Conservation (phyloP, 495 filamentous ascomycete genomes). For the Clavariopsis aquatica region DNA sequence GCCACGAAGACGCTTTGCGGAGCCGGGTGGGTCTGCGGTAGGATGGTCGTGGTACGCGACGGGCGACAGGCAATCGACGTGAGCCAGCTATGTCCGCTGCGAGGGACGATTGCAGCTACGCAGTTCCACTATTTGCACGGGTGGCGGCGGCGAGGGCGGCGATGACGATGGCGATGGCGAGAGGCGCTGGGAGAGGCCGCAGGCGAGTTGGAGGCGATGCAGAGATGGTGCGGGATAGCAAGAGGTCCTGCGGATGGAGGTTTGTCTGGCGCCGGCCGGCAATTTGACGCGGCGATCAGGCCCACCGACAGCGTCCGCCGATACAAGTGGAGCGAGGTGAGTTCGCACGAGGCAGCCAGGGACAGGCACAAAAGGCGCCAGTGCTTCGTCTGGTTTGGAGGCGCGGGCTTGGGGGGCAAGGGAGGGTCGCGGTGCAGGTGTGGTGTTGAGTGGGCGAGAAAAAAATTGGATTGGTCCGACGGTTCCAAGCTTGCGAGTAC, state of each 20-base stretch:
- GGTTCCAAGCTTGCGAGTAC: not conserved
- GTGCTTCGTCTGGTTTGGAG: constrained; percentile 3
- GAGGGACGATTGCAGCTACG: not conserved
- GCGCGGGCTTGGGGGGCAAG: not conserved
- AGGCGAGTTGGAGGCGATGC: constrained; percentile 2
- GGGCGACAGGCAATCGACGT: constrained; percentile 2
- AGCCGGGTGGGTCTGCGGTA: constrained; percentile 28
- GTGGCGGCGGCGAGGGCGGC: not conserved
- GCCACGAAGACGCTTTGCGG: constrained; percentile 26
- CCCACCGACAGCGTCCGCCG: constrained; percentile 34
- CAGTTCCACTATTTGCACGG: constrained; percentile 9
- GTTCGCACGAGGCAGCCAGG: constrained; percentile 23
- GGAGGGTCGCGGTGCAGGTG: not conserved
- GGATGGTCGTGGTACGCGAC: constrained; percentile 15
- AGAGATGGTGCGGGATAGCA: constrained; percentile 10
- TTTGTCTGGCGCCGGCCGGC: constrained; percentile 21
- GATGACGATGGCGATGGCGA: not conserved
- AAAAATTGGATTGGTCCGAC: constrained; percentile 1
- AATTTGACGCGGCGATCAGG: constrained; percentile 31
- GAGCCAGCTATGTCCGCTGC: not conserved
- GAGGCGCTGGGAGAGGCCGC: not conserved
- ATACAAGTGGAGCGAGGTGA: constrained; percentile 29
- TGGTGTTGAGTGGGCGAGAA: not conserved
- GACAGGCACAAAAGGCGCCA: constrained; percentile 16
- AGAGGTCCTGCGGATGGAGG: constrained; percentile 27